These are phyloP conservation scores for Daldinia sp. DNA, from an alignment of 2,329 filamentous ascomycete species.

Conservation along the genomic window DNA sequence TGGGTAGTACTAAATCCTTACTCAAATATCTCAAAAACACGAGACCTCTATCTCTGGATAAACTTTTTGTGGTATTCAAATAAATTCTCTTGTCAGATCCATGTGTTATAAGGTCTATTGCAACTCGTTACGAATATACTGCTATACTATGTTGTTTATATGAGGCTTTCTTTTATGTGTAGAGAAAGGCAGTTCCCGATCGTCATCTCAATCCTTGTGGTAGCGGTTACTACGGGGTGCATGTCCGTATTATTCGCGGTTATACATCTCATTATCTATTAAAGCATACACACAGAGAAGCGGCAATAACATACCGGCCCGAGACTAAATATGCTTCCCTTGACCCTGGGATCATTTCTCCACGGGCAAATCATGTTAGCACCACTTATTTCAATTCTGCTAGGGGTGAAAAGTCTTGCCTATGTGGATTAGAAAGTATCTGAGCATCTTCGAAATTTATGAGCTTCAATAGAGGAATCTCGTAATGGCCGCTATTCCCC, in stretches of 20 bases:
- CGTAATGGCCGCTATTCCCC: too few relatives aligned
- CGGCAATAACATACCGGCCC: not conserved
- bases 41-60: too few relatives aligned
- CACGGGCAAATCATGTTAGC: not conserved
- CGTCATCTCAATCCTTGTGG: not conserved
- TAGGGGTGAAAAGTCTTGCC: not conserved
- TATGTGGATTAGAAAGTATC: not conserved
- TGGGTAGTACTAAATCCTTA: too few relatives aligned
- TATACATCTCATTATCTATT: slow-evolving; percentile 1
- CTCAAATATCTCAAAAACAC: too few relatives aligned
- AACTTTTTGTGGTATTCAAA: too few relatives aligned
- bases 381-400: not conserved
- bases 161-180: not conserved
- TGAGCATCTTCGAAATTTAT: not conserved
- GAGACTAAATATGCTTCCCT: not conserved
- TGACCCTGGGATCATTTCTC: not conserved
- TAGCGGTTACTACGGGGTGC: not conserved
- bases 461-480: too few relatives aligned
- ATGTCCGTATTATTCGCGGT: not conserved
- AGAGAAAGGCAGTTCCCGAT: not conserved
- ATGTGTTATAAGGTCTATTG: too few relatives aligned
- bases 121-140: not conserved
- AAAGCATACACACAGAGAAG: not conserved
- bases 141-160: not conserved
- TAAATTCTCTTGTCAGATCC: too few relatives aligned